These are phyloP conservation scores for Cryptococcus jaspeensis DNA, from an alignment of 1,284 basidiomycete genomes.

Conservation along the genomic window DNA sequence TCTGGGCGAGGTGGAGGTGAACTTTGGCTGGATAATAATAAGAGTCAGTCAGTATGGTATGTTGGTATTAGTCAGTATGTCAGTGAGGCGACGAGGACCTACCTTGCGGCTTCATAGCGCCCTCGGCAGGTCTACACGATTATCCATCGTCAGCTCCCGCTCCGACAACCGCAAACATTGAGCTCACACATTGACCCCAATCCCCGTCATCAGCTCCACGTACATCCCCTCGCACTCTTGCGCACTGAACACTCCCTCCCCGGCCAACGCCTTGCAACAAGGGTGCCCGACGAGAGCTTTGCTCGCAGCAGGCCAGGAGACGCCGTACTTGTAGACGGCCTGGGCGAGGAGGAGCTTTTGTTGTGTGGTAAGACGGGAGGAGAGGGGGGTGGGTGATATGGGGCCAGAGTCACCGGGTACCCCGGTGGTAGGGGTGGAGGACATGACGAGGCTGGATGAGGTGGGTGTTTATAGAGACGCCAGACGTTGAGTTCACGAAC, in stretches of 20 bases:
- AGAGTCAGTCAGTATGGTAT: conserved; percentile 2
- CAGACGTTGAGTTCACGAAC: too few relatives aligned
- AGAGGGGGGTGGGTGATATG: conserved; percentile 1
- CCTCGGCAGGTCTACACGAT: conserved; percentile 38
- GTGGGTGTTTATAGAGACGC: too few relatives aligned
- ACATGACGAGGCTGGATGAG: too few relatives aligned
- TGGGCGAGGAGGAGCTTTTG: conserved; percentile 71
- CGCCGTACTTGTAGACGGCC: conserved; percentile 79
- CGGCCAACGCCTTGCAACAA: conserved; percentile 57
- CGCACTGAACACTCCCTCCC: conserved; percentile 62
- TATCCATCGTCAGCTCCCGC: background rate
- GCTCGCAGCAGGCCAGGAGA: conserved; percentile 69
- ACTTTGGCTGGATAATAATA: conserved; percentile 48
- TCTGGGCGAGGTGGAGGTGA: conserved; percentile 69
- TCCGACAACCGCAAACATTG: too few relatives aligned
- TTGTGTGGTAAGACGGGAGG: conserved; percentile 34
- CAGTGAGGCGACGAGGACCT: conserved; percentile 5
- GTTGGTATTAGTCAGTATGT: background rate
- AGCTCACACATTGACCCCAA: conserved; percentile 65
- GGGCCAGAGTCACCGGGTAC: background rate
- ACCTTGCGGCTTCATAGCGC: conserved; percentile 34
- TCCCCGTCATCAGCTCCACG: conserved; percentile 64
- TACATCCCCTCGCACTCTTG: conserved; percentile 68
- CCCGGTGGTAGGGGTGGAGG: background rate
- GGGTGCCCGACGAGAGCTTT: conserved; percentile 60